Percentiles rank a stretch among this genome's conserved stretches.
phyloP scores from a whole-genome alignment of 768 basidiomycete genomes.

The Serendipita sp. region DNA sequence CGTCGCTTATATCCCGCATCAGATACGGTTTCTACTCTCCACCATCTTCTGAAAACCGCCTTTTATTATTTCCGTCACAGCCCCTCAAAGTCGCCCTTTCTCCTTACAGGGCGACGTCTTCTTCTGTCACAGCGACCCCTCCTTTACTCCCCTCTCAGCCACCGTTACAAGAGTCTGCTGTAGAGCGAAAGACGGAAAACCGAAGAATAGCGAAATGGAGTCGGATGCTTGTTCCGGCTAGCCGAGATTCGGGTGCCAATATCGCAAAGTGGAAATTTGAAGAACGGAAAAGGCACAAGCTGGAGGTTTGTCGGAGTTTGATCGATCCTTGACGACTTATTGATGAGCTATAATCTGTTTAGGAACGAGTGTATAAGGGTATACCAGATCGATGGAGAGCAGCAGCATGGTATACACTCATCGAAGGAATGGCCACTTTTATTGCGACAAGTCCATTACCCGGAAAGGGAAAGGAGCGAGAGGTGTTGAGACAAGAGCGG shows the following conservation, averaged over 20 bases:
- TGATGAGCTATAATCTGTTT: slow-evolving; percentile 16
- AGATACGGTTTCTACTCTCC: slow-evolving; percentile 83
- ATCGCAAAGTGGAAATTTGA: slow-evolving; percentile 55
- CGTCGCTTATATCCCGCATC: neutral
- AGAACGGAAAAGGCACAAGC: slow-evolving; percentile 45
- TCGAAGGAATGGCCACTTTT: slow-evolving; percentile 31
- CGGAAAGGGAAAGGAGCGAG: slow-evolving; percentile 13
- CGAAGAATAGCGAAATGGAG: slow-evolving; percentile 82
- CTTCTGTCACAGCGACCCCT: slow-evolving; percentile 22
- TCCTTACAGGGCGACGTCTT: slow-evolving; percentile 2
- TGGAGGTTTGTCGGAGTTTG: slow-evolving; percentile 14
- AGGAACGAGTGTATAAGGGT: slow-evolving; percentile 77
- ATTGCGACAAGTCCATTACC: slow-evolving; percentile 21
- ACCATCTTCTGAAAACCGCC: slow-evolving; percentile 24
- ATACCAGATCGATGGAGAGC: slow-evolving; percentile 91
- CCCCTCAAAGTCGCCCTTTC: slow-evolving; percentile 29
- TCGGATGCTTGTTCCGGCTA: slow-evolving; percentile 60
- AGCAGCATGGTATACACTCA: slow-evolving; percentile 79
- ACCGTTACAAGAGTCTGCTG: slow-evolving; percentile 15
- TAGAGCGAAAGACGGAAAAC: slow-evolving; percentile 35
- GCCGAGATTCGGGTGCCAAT: slow-evolving; percentile 64
- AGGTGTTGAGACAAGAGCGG: slow-evolving; percentile 13
- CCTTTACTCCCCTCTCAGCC: slow-evolving; percentile 32
- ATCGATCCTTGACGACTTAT: neutral
- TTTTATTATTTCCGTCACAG: slow-evolving; percentile 49